Percentiles rank a stretch among this genome's conserved stretches.
These are phyloP conservation scores for Pterocarpus macrocarpus DNA, from an alignment of 306 rosid species.

Conservation along the genomic window DNA sequence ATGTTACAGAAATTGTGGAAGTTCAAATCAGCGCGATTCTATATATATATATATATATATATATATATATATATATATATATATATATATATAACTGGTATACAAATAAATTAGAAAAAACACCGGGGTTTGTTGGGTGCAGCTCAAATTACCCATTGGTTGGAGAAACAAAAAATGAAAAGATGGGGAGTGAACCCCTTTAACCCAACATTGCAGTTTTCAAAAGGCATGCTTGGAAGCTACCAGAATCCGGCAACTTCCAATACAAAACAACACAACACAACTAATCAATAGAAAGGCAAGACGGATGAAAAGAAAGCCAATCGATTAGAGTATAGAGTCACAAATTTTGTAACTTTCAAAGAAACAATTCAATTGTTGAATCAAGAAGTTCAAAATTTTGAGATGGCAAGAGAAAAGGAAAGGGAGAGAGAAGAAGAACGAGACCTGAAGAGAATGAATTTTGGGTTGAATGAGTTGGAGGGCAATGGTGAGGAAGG, in stretches of 20 bases:
- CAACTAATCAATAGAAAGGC: background rate
- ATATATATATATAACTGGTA: background rate
- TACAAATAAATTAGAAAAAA: background rate
- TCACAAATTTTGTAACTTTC: background rate
- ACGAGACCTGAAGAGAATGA: constrained; percentile 32
- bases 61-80: no score
- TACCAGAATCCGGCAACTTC: background rate
- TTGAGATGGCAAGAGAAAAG: background rate
- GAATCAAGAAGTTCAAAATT: background rate
- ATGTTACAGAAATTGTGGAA: background rate
- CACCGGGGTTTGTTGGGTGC: background rate
- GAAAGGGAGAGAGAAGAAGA: background rate
- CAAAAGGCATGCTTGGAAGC: background rate
- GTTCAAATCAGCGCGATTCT: background rate
- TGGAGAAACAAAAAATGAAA: no score
- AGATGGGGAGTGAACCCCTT: background rate
- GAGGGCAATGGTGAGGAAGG: background rate
- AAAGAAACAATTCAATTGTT: background rate
- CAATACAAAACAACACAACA: background rate
- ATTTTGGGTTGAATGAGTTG: background rate
- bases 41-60: no score
- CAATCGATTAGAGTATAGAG: background rate
- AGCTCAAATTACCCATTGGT: background rate
- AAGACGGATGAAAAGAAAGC: no score
- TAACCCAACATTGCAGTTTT: background rate